Evolutionary conservation across 371 early-diverging fungal genomes (phyloP).

Genomic region (Choanephora cucurbitarum): DNA sequence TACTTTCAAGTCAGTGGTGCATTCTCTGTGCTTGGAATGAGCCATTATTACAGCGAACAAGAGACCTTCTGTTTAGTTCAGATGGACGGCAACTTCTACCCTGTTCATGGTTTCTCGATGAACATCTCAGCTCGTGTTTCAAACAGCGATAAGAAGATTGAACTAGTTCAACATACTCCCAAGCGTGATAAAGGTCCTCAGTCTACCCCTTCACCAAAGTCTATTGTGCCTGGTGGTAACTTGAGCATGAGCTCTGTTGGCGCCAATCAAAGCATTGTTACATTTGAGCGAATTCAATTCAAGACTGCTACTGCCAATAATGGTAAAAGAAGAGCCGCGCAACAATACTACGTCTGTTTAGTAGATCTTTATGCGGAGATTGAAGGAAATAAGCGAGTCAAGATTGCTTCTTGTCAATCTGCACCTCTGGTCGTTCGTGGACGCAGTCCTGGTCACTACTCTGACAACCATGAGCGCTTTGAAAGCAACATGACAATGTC

Average conservation of each 20-base stretch:
- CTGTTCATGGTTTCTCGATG: slow-evolving; percentile 65
- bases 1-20: slow-evolving; percentile 89
- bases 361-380: slow-evolving; percentile 73
- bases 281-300: slow-evolving; percentile 95
- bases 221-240: slow-evolving; percentile 65
- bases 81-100: slow-evolving; percentile 45
- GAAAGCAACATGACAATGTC: slow-evolving; percentile 12
- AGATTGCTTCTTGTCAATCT: slow-evolving; percentile 75
- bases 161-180: slow-evolving; percentile 90
- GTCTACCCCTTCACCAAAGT: slow-evolving; percentile 64
- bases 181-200: slow-evolving; percentile 95
- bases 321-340: slow-evolving; percentile 86
- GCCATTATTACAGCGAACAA: slow-evolving; percentile 44
- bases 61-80: slow-evolving; percentile 67
- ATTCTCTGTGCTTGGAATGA: slow-evolving; percentile 62
- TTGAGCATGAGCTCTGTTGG: slow-evolving; percentile 54
- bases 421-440: slow-evolving; percentile 91
- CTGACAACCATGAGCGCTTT: slow-evolving; percentile 53
- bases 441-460: slow-evolving; percentile 92
- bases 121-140: slow-evolving; percentile 79
- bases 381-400: slow-evolving; percentile 47
- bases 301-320: slow-evolving; percentile 95
- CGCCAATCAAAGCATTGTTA: slow-evolving; percentile 61
- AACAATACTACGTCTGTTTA: slow-evolving; percentile 85
- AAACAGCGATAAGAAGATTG: slow-evolving; percentile 72